A percentile compares a stretch with the other conserved stretches of the same genome.
Evolutionary conservation across 192 early-diverging fungal genomes (phyloP).

Genomic region (Coemansia sp.): DNA sequence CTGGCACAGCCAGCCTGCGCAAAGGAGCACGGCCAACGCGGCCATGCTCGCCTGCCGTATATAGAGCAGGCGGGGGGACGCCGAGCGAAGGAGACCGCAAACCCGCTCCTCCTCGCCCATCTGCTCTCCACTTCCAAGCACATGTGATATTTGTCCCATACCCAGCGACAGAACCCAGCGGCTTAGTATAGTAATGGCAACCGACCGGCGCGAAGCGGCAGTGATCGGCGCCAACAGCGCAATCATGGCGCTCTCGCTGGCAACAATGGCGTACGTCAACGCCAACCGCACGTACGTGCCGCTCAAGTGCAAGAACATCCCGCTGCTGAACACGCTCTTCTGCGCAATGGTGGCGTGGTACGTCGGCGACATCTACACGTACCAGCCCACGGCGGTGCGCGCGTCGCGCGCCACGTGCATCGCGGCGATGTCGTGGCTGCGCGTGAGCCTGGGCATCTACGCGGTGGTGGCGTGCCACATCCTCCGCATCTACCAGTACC

Average conservation of each 20-base stretch:
- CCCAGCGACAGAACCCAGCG: no score
- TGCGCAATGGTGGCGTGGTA: constrained; percentile 33
- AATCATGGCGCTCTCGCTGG: constrained; percentile 20
- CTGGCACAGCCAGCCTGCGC: not conserved
- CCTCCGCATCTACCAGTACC: constrained; percentile 47
- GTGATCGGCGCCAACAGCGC: constrained; percentile 37
- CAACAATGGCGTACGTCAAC: constrained; percentile 23
- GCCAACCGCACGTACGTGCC: constrained; percentile 43
- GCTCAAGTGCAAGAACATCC: constrained; percentile 51
- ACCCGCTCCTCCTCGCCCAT: no score
- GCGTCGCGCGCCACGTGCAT: constrained; percentile 36
- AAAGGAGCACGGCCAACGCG: no score
- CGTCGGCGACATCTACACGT: constrained; percentile 45
- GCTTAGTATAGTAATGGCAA: not conserved
- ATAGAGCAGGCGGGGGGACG: not conserved
- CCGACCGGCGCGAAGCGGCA: constrained; percentile 29
- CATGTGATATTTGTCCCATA: no score
- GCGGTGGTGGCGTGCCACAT: constrained; percentile 31
- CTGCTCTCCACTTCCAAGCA: no score
- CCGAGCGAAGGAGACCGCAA: not conserved
- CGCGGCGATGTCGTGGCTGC: constrained; percentile 47
- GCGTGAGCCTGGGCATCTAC: constrained; percentile 40
- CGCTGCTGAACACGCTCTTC: constrained; percentile 33
- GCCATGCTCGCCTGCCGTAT: not conserved
- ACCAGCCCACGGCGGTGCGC: constrained; percentile 34